These are phyloP conservation scores for Didymella arachidicola DNA, from an alignment of 2,329 filamentous ascomycete species.

Conservation along the genomic window DNA sequence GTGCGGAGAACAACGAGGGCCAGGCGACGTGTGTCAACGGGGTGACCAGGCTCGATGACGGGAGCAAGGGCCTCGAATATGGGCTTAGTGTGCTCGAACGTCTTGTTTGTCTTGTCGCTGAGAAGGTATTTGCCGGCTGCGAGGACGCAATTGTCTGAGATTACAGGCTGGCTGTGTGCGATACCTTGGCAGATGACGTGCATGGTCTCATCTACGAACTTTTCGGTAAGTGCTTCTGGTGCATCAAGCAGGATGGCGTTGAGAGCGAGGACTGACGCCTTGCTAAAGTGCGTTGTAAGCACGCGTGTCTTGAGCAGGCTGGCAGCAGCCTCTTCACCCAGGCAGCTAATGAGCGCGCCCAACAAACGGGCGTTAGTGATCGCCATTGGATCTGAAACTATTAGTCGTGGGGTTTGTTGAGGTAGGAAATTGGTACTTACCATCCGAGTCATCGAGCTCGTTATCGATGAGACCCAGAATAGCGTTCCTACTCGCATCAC, in stretches of 20 bases:
- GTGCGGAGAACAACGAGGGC: conserved; percentile 89
- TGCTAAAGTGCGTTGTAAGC: conserved; percentile 77
- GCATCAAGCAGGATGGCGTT: conserved; percentile 90
- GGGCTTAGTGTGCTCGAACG: conserved; percentile 78
- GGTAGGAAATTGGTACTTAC: conserved; percentile 48
- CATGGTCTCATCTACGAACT: conserved; percentile 76
- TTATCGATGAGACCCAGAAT: conserved; percentile 89
- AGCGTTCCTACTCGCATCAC: conserved; percentile 83
- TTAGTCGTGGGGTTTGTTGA: neutral
- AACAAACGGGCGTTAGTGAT: conserved; percentile 91
- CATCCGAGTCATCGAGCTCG: conserved; percentile 77
- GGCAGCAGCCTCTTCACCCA: conserved; percentile 74
- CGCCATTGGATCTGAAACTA: conserved; percentile 67
- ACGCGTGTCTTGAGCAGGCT: conserved; percentile 73
- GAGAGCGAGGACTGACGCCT: conserved; percentile 81
- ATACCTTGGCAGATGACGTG: conserved; percentile 83
- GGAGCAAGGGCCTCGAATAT: conserved; percentile 80
- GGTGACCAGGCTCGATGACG: conserved; percentile 77
- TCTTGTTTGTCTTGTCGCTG: conserved; percentile 67
- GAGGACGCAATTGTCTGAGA: conserved; percentile 86
- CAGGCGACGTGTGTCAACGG: conserved; percentile 84
- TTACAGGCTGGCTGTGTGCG: conserved; percentile 72
- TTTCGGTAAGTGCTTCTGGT: conserved; percentile 71
- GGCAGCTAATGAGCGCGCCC: conserved; percentile 86
- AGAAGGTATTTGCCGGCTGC: conserved; percentile 92